Percentiles rank a stretch among this genome's conserved stretches.
Conservation (phyloP, 805 yeast genomes). For the Cyberlindnera mississippiensis region DNA sequence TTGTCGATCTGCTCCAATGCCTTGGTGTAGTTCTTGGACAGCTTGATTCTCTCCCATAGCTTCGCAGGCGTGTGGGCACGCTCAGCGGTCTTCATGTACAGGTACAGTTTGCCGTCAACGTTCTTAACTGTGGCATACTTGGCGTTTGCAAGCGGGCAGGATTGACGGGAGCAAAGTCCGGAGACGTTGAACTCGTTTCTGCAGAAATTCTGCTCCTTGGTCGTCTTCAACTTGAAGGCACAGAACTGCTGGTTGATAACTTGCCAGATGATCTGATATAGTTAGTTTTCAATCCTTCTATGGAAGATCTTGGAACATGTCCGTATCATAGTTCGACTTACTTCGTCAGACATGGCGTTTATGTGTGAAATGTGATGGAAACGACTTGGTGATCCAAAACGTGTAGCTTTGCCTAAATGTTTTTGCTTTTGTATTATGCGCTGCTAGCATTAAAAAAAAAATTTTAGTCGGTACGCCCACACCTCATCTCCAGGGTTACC, state of each 20-base stretch:
- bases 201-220: conserved; percentile 88
- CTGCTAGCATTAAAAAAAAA: conserved; percentile 8
- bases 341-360: conserved; percentile 26
- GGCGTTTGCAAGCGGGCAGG: conserved; percentile 95
- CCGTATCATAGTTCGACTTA: too few species aligned
- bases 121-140: conserved; percentile 84
- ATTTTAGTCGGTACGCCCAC: conserved; percentile 16
- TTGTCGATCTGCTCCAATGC: conserved; percentile 89
- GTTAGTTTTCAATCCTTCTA: too few species aligned
- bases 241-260: conserved; percentile 94
- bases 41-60: conserved; percentile 91
- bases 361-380: conserved; percentile 1
- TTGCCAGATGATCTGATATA: conserved; percentile 82
- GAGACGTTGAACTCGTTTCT: conserved; percentile 94
- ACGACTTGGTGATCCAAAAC: too few species aligned
- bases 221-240: conserved; percentile 87
- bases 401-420: too few species aligned
- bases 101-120: conserved; percentile 71
- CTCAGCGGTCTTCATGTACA: conserved; percentile 96
- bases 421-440: conserved; percentile 9
- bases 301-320: too few species aligned
- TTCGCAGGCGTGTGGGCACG: conserved; percentile 94
- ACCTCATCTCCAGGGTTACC: conserved; percentile 18
- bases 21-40: conserved; percentile 82
- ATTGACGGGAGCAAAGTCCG: conserved; percentile 88